These are phyloP conservation scores for Beauveria varroae DNA, from an alignment of 2,329 filamentous ascomycete species.

Conservation along the genomic window DNA sequence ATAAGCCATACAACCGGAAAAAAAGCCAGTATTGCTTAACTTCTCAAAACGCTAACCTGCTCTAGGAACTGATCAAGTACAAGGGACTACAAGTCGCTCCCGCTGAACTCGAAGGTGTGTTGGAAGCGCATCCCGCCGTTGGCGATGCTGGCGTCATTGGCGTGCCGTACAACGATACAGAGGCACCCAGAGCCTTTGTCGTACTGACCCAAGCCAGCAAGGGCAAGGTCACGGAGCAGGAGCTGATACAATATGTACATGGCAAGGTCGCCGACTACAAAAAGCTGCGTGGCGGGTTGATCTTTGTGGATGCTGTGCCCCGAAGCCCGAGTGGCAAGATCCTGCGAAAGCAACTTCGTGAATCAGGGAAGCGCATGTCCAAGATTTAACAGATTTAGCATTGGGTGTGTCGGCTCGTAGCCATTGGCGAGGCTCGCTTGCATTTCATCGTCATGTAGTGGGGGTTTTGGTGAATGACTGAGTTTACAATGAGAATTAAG, in stretches of 20 bases:
- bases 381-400: background rate
- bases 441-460: too few relatives aligned
- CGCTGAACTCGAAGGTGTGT: slow-evolving; percentile 50
- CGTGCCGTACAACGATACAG: slow-evolving; percentile 36
- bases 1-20: too few relatives aligned
- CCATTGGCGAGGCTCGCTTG: too few relatives aligned
- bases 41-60: background rate
- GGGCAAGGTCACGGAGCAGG: slow-evolving; percentile 19
- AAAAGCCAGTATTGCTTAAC: background rate
- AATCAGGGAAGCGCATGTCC: slow-evolving; percentile 22
- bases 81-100: slow-evolving; percentile 61
- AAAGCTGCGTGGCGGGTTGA: slow-evolving; percentile 59
- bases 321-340: slow-evolving; percentile 54
- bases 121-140: slow-evolving; percentile 34
- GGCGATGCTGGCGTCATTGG: slow-evolving; percentile 56
- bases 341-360: slow-evolving; percentile 31
- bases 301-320: slow-evolving; percentile 58
- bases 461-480: too few relatives aligned
- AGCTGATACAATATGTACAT: slow-evolving; percentile 20
- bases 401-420: background rate
- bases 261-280: slow-evolving; percentile 46
- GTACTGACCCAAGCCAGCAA: slow-evolving; percentile 19
- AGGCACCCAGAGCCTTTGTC: slow-evolving; percentile 40
- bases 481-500: too few relatives aligned
- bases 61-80: slow-evolving; percentile 47